Conservation (phyloP, 2,329 filamentous ascomycete genomes). For the Xylariaceae sp. region DNA sequence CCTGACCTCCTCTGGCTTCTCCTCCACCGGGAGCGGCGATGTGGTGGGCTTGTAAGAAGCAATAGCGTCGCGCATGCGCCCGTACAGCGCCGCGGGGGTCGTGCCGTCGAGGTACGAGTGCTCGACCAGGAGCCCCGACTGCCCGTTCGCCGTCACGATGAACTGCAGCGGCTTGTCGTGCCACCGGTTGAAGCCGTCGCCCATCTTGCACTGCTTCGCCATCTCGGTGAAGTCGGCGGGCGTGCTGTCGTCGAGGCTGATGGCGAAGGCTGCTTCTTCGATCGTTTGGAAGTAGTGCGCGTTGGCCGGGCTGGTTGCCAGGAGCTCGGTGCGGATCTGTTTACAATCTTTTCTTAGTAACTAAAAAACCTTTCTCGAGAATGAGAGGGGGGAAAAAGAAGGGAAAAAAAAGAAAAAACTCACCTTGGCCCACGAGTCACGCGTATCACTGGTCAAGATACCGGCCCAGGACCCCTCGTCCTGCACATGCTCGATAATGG, state of each 20-base stretch:
- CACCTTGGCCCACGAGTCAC: slow-evolving; percentile 1
- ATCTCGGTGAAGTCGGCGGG: slow-evolving; percentile 6
- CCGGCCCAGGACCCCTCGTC: not conserved
- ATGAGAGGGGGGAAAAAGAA: not conserved
- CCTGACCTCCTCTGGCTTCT: not conserved
- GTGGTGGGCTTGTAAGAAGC: not conserved
- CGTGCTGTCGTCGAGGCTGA: slow-evolving; percentile 8
- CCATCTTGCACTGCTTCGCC: slow-evolving; percentile 3
- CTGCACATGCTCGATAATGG: not conserved
- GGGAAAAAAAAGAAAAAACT: not conserved
- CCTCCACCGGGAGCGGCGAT: no score
- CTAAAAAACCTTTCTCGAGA: not conserved
- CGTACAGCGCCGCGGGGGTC: not conserved
- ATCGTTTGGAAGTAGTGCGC: slow-evolving; percentile 9
- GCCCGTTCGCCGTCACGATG: slow-evolving; percentile 11
- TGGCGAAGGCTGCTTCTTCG: slow-evolving; percentile 10
- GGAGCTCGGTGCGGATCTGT: not conserved
- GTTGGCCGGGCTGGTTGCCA: slow-evolving; percentile 1
- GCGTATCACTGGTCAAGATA: slow-evolving; percentile 1
- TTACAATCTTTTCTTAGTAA: slow-evolving; percentile 6
- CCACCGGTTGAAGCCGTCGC: slow-evolving; percentile 12
- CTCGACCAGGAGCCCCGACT: slow-evolving; percentile 9
- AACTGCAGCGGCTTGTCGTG: slow-evolving; percentile 13
- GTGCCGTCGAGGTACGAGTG: slow-evolving; percentile 11
- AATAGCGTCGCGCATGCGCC: not conserved